Base-by-base conservation (phyloP, 331 rosid species). In the Rosa hybrid region DNA sequence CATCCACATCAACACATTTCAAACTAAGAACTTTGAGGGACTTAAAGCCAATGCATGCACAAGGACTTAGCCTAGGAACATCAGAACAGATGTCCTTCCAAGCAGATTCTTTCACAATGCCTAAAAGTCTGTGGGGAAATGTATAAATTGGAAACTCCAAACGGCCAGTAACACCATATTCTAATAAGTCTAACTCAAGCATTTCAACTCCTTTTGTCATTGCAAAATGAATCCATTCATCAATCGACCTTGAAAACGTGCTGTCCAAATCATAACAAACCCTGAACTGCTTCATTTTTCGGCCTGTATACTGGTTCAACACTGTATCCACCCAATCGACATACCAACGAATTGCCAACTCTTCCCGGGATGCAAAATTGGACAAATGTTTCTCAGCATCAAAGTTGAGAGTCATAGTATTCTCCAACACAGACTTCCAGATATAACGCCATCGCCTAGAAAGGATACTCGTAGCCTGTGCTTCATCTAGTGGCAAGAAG, bases 181-280 rank as follows among this genome's bases (percentile, higher is more conserved):
- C 41, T 7, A 67, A 48, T 41, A 78, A 67, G 54, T 77, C 70
- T 65, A 78, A 78, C 48, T 78, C 82, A 42, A 78, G 76, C 46
- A 67, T 21, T 6, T 68, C 45, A 39, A 56, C 76, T 42, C 76
- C 65, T 38, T 70, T 78, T 54, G 12, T 45, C 82, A 78, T 56
- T 20, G 82, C 69, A 68, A 78, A 69, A 6, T 23, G 45, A 21
- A 78, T 45, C 82, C 69, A 78, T 16, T 10, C 18, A 70, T 54
- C 69, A 54, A 78, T 42, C 3, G 60, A 51, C 39, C 45, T 51
- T n/a, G 74, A 49, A 78, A 68, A 78, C 14, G 12, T 42, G 25
- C 14, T 9, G 25, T 69, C 76, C 12, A 78, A 27, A 78, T 69
- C 57, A 7, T 69, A 78, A 51, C 49, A 44, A 53, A 78, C 68